Conservation (phyloP, 2,329 filamentous ascomycete genomes). For the Fusarium pseudonygamai region DNA sequence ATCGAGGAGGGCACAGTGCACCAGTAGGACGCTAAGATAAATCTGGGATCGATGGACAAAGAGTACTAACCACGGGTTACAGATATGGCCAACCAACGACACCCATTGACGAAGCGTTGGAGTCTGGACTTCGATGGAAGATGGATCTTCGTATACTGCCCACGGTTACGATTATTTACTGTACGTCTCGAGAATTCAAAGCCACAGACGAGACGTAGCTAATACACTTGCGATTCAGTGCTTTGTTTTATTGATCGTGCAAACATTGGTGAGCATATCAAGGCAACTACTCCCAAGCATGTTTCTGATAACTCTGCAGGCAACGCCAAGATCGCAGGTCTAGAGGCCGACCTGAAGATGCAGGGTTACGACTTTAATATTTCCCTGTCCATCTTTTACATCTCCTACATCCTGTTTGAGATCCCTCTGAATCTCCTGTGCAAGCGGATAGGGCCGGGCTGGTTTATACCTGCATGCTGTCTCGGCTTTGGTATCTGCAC, state of each 20-base stretch:
- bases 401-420: not conserved
- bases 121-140: not conserved
- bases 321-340: not conserved
- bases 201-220: not conserved
- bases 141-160: not conserved
- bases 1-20: not conserved
- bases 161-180: not conserved
- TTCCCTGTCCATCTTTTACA: not conserved
- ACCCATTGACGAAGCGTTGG: not conserved
- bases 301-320: not conserved
- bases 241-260: not conserved
- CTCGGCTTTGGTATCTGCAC: not conserved
- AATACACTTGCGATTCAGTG: not conserved
- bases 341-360: not conserved
- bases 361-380: not conserved
- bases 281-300: accelerated
- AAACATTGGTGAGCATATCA: not conserved
- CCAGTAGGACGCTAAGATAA: not conserved
- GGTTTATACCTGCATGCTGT: not conserved
- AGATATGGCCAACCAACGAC: not conserved
- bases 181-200: not conserved
- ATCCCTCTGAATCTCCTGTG: not conserved
- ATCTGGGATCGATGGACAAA: not conserved
- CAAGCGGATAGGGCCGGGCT: not conserved
- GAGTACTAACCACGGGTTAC: not conserved